Conservation (phyloP, 257 asterid genomes). For the Solanum chiquidenum region DNA sequence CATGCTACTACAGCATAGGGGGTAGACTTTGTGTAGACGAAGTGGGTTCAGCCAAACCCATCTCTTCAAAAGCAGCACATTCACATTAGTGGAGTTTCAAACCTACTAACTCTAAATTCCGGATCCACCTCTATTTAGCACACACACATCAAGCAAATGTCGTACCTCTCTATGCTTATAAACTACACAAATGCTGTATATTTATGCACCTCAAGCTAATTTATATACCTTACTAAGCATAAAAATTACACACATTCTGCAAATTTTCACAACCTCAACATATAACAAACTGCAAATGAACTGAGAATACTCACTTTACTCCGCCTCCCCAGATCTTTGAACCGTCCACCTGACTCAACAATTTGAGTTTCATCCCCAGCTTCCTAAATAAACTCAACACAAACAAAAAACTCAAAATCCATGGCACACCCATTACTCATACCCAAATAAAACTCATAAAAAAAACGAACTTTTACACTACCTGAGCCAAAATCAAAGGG, state of each 20-base stretch:
- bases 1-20: not conserved
- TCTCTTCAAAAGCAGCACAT: too few species aligned
- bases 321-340: conserved; percentile 57
- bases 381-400: not conserved
- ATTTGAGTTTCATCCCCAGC: conserved; percentile 32
- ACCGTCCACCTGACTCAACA: conserved; percentile 20
- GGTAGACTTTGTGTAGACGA: too few species aligned
- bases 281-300: not conserved
- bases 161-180: not conserved
- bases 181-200: not conserved
- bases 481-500: conserved; percentile 17
- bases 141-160: not conserved
- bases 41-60: too few species aligned
- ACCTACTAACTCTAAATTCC: not conserved
- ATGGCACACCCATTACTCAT: not conserved
- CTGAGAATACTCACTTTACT: conserved; percentile 44
- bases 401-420: not conserved
- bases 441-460: not conserved
- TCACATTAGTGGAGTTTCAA: not conserved
- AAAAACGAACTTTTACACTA: not conserved
- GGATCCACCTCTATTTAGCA: not conserved
- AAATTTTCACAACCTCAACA: not conserved
- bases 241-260: not conserved
- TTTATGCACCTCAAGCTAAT: not conserved
- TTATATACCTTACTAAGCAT: not conserved